phyloP scores from a whole-genome alignment of 2,329 filamentous ascomycete genomes.

The Aureobasidium lini region DNA sequence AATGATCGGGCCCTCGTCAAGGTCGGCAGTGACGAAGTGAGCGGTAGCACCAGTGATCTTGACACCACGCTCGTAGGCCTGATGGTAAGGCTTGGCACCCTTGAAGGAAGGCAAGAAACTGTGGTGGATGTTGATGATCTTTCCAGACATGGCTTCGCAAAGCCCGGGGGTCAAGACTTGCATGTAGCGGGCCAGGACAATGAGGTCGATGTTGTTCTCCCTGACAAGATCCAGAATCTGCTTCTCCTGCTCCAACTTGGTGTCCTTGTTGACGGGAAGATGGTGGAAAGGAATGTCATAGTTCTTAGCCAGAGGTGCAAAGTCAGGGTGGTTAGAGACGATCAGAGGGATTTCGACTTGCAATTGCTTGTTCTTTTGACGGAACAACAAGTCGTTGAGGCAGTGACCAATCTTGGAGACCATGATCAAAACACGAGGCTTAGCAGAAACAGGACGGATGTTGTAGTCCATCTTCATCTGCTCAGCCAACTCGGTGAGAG shows the following conservation, averaged over 20 bases:
- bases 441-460: slow-evolving; percentile 59
- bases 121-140: slow-evolving; percentile 90
- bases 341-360: slow-evolving; percentile 69
- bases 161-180: slow-evolving; percentile 70
- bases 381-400: slow-evolving; percentile 76
- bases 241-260: slow-evolving; percentile 65
- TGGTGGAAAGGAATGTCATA: slow-evolving; percentile 76
- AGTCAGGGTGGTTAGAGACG: slow-evolving; percentile 76
- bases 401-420: slow-evolving; percentile 85
- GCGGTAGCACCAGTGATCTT: slow-evolving; percentile 85
- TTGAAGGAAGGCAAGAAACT: slow-evolving; percentile 82
- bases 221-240: slow-evolving; percentile 63
- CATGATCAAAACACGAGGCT: slow-evolving; percentile 76
- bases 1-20: slow-evolving; percentile 83
- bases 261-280: slow-evolving; percentile 70
- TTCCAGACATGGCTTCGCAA: slow-evolving; percentile 71
- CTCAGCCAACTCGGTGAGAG: slow-evolving; percentile 54
- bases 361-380: slow-evolving; percentile 65
- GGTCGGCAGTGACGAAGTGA: slow-evolving; percentile 76
- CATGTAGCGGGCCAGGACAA: slow-evolving; percentile 82
- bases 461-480: slow-evolving; percentile 65
- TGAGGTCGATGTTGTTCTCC: slow-evolving; percentile 64
- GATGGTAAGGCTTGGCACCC: slow-evolving; percentile 81
- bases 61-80: slow-evolving; percentile 77
- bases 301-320: slow-evolving; percentile 57